Percentiles rank a stretch among this genome's conserved stretches.
These are phyloP conservation scores for Cyclotella choctawhatcheeana DNA, from an alignment of 108 stramenopile genomes.

Conservation along the genomic window DNA sequence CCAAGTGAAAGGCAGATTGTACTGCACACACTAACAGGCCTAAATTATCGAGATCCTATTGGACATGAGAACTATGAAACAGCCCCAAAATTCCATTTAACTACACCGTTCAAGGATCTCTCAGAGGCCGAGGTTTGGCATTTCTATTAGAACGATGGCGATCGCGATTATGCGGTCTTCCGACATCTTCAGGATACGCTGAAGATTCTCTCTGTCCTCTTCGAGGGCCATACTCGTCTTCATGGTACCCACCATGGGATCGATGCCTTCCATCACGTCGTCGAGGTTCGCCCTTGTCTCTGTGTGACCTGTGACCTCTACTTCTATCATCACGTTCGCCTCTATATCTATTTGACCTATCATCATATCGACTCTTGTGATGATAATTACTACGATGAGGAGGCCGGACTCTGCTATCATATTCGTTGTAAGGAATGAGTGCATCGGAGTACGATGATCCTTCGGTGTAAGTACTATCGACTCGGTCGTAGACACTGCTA, in stretches of 20 bases:
- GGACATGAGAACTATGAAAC: too few relatives aligned
- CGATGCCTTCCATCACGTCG: slow-evolving; percentile 21
- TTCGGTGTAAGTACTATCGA: slow-evolving; percentile 33
- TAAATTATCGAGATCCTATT: too few relatives aligned
- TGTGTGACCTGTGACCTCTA: too few relatives aligned
- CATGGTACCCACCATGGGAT: slow-evolving; percentile 1
- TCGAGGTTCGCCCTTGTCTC: too few relatives aligned
- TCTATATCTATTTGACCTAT: slow-evolving; percentile 2
- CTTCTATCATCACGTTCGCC: neutral
- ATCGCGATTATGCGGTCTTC: neutral
- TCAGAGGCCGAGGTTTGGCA: neutral
- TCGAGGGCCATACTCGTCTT: slow-evolving; percentile 9
- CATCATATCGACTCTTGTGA: slow-evolving; percentile 15
- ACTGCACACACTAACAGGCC: too few relatives aligned
- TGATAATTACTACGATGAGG: slow-evolving; percentile 20
- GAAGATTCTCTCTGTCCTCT: slow-evolving; percentile 2
- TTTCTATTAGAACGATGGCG: neutral
- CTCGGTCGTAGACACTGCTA: slow-evolving; percentile 19
- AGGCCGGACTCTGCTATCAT: slow-evolving; percentile 13
- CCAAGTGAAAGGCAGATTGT: too few relatives aligned
- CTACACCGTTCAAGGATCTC: neutral
- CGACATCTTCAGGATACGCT: neutral
- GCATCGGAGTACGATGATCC: slow-evolving; percentile 18
- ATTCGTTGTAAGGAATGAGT: slow-evolving; percentile 15
- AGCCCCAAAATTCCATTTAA: neutral